These are phyloP conservation scores for Babesia gibsoni DNA, from an alignment of 169 alveolate genomes.

Conservation along the genomic window DNA sequence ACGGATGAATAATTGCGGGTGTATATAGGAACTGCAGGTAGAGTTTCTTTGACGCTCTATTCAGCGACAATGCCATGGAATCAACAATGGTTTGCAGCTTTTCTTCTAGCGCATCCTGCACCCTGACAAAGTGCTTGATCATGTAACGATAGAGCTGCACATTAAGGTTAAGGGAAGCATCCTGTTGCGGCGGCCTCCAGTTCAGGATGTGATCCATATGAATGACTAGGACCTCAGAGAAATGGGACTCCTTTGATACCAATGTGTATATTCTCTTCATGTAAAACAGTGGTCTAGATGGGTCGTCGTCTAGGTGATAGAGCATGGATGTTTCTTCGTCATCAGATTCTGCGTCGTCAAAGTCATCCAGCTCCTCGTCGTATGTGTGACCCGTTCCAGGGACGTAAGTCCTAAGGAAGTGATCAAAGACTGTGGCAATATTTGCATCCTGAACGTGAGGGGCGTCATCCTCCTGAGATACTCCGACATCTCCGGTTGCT, in stretches of 20 bases:
- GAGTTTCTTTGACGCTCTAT: conserved; percentile 64
- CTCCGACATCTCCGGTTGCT: conserved; percentile 28
- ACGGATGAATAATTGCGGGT: conserved; percentile 67
- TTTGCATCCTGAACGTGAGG: conserved; percentile 75
- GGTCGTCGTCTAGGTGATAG: conserved; percentile 47
- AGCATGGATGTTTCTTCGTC: conserved; percentile 63
- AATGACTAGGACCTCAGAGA: conserved; percentile 69
- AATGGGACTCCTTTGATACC: conserved; percentile 56
- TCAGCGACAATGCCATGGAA: conserved; percentile 52
- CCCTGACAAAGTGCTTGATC: conserved; percentile 70
- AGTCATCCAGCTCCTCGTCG: conserved; percentile 41
- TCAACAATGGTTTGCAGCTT: conserved; percentile 70
- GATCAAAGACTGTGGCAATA: conserved; percentile 74
- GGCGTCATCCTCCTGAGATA: conserved; percentile 65
- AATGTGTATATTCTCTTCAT: conserved; percentile 59
- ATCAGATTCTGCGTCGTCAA: conserved; percentile 47
- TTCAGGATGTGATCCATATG: conserved; percentile 68
- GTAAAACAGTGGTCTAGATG: conserved; percentile 53
- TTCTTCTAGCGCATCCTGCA: conserved; percentile 72
- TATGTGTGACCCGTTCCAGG: conserved; percentile 13
- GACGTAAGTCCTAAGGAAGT: conserved; percentile 65
- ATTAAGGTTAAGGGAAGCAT: conserved; percentile 62
- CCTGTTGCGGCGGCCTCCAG: conserved; percentile 71
- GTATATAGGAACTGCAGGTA: conserved; percentile 68
- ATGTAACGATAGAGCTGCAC: conserved; percentile 71